These are phyloP conservation scores for Coniochaeta sp. DNA, from an alignment of 2,329 filamentous ascomycete species.

Conservation along the genomic window DNA sequence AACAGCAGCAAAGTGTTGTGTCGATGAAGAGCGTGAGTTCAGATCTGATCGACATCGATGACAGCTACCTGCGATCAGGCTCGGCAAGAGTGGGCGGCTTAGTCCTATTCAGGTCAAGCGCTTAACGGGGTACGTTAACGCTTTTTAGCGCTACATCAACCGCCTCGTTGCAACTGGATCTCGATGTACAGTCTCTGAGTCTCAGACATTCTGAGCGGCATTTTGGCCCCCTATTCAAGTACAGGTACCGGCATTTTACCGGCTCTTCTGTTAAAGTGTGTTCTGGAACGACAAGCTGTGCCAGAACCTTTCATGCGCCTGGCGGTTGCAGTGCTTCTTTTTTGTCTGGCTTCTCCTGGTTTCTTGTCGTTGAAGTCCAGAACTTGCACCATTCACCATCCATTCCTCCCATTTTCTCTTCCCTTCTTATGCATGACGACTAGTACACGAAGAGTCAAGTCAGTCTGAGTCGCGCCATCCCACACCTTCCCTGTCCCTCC, in stretches of 20 bases:
- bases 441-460: constrained; percentile 1
- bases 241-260: neutral
- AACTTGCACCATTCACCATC: too few relatives aligned
- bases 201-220: too few relatives aligned
- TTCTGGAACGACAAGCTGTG: neutral
- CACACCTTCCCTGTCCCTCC: neutral
- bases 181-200: too few relatives aligned
- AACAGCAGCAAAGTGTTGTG: too few relatives aligned
- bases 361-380: neutral
- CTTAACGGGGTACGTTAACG: neutral
- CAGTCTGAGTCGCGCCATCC: neutral
- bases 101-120: neutral
- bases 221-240: neutral
- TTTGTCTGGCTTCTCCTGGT: neutral
- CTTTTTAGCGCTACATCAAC: too few relatives aligned
- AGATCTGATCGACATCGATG: neutral
- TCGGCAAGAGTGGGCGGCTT: neutral
- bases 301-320: neutral
- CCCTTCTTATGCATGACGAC: neutral
- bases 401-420: neutral
- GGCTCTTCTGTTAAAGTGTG: too few relatives aligned
- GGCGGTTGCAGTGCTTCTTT: neutral
- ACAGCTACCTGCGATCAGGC: neutral
- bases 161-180: too few relatives aligned
- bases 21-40: neutral